Base-by-base conservation (phyloP, 148 eudicot genomes). In the Cornus controversa region DNA sequence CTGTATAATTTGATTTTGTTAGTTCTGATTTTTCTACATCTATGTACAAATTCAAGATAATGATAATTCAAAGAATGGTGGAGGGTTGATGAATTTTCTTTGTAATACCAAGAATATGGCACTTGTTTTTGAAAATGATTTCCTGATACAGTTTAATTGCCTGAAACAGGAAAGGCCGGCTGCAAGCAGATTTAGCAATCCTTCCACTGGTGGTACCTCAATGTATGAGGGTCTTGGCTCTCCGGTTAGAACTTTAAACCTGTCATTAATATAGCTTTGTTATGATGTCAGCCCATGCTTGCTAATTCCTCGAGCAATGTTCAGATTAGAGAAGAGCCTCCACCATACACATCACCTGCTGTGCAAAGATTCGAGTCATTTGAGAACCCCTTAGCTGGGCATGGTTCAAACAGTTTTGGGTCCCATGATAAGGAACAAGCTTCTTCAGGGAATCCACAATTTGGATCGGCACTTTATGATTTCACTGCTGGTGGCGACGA, bases 401-500 rank as follows among this genome's bases (percentile, higher is more conserved):
- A 91, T 79, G 90, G 90, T 57, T 90, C 97, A 28, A 78, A 67
- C 75, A 90, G 92, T 84, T 90, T 79, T 73, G 87, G 85, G 34
- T 93, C 95, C 57, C 93, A 84, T 63, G 94, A 90, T 68, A 97
- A 91, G 26, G 97, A 89, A 42, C 88, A 85, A 22, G 77, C 71
- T 79, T 86, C 92, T 84, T 82, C 92, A 6, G 94, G 90, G 14
- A 88, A 72, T 82, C 82, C 89, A 22, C 91, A 82, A 62, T 81
- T 76, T 81, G 99, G 99, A 66, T 79, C 92, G 18, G 98, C 99
- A 29, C 90, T 96, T 75, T 96, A 96, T 82, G 99, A 96, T 80
- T 96, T 96, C 87, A 91, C 94, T 75, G 98, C 99, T 73, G 99
- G 99, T 77, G 99, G 99, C 73, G 99, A 96, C 79, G 99, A 96